phyloP scores from a whole-genome alignment of 2,329 filamentous ascomycete genomes.

The Microcyclospora pomicola region DNA sequence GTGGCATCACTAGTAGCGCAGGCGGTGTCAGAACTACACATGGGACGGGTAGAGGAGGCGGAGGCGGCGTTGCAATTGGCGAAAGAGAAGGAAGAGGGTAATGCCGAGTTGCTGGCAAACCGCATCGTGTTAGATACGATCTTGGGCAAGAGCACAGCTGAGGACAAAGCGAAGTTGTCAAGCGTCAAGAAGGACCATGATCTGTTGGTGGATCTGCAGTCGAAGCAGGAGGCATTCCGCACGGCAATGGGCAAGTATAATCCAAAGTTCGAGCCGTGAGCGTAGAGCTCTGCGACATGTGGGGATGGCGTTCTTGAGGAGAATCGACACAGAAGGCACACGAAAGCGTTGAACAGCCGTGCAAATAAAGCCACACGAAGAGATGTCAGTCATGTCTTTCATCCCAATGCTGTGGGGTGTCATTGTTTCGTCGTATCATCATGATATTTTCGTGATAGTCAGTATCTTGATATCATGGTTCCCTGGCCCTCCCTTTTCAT shows the following conservation, averaged over 20 bases:
- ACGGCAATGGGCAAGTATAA: slow-evolving; percentile 75
- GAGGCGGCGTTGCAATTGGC: slow-evolving; percentile 76
- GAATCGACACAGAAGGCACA: neutral
- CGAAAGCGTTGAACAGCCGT: neutral
- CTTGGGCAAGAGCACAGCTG: slow-evolving; percentile 54
- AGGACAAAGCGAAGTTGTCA: slow-evolving; percentile 40
- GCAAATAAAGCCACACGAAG: no score
- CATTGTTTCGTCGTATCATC: no score
- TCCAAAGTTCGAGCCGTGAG: slow-evolving; percentile 57
- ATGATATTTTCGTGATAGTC: no score
- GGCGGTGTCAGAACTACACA: slow-evolving; percentile 80
- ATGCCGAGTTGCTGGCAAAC: slow-evolving; percentile 69
- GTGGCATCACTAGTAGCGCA: slow-evolving; percentile 68
- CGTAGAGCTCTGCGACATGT: neutral
- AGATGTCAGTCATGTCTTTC: neutral
- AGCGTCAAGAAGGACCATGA: slow-evolving; percentile 52
- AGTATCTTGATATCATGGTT: no score
- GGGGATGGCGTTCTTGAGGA: neutral
- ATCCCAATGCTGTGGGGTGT: neutral
- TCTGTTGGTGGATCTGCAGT: slow-evolving; percentile 58
- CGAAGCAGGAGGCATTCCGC: slow-evolving; percentile 82
- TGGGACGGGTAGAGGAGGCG: slow-evolving; percentile 77
- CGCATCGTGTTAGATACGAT: slow-evolving; percentile 65
- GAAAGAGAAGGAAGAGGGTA: slow-evolving; percentile 55
- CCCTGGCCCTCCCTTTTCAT: neutral